Conservation (phyloP, 2,329 filamentous ascomycete genomes). For the Teratosphaeria epicoccoides region DNA sequence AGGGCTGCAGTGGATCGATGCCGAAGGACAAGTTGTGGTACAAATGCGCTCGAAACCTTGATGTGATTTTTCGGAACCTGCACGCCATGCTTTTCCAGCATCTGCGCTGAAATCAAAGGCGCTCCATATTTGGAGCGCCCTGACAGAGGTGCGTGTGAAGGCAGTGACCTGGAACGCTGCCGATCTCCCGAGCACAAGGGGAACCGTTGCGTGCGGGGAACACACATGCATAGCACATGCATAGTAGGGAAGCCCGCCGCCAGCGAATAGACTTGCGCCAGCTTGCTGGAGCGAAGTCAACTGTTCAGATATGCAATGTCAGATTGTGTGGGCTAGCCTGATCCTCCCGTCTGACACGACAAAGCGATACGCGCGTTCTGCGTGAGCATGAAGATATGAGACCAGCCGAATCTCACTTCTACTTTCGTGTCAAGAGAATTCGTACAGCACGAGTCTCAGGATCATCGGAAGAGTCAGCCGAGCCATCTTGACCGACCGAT, state of each 20-base stretch:
- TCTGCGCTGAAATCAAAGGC: not conserved
- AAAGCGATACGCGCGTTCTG: too few relatives aligned
- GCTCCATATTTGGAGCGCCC: too few relatives aligned
- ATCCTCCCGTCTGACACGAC: not conserved
- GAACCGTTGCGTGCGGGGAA: not conserved
- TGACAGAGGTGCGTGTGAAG: too few relatives aligned
- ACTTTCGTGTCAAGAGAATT: not conserved
- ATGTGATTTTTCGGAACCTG: not conserved
- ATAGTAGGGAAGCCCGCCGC: not conserved
- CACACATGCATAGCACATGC: not conserved
- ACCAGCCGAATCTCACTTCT: too few relatives aligned
- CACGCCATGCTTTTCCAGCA: not conserved
- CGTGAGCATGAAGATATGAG: too few relatives aligned
- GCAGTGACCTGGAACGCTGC: not conserved
- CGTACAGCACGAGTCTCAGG: too few relatives aligned
- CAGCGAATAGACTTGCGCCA: not conserved
- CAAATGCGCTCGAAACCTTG: constrained; percentile 31
- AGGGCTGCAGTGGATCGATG: constrained; percentile 57
- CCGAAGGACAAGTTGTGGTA: constrained; percentile 46
- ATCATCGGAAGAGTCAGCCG: too few relatives aligned
- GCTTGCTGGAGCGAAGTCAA: not conserved
- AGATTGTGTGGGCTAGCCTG: not conserved
- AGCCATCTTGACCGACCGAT: too few relatives aligned
- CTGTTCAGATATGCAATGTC: not conserved
- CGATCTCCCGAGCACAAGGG: too few relatives aligned